Evolutionary conservation across 1,284 basidiomycete species (phyloP).

Genomic region (Coniophora puteana): DNA sequence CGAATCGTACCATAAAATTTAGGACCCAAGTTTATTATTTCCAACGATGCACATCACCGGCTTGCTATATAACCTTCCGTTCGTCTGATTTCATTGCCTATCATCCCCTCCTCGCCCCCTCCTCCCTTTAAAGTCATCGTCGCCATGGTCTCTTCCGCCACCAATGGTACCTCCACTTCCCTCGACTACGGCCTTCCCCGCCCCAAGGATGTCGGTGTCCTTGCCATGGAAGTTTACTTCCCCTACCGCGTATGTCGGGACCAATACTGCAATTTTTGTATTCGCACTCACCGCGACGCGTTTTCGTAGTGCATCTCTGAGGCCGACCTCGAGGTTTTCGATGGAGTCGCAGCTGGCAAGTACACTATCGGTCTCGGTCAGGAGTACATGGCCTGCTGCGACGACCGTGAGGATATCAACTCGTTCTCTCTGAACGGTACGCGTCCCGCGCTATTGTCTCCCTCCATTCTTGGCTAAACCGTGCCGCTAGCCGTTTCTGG

Average conservation of each 20-base stretch:
- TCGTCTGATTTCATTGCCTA: constrained; percentile 5
- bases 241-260: constrained; percentile 72
- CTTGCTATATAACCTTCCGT: constrained; percentile 20
- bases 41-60: neutral
- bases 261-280: constrained; percentile 19
- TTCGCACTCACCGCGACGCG: constrained; percentile 11
- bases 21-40: constrained; percentile 22
- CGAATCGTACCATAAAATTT: constrained; percentile 27
- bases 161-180: constrained; percentile 6
- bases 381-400: constrained; percentile 97
- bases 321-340: constrained; percentile 91
- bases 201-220: constrained; percentile 90
- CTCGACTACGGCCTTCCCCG: constrained; percentile 37
- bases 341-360: constrained; percentile 94
- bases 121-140: constrained; percentile 4
- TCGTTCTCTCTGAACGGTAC: constrained; percentile 92
- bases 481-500: constrained; percentile 66
- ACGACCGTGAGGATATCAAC: constrained; percentile 98
- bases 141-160: constrained; percentile 19
- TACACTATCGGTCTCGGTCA: constrained; percentile 99
- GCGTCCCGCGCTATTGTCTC: constrained; percentile 21
- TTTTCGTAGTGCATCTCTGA: constrained; percentile 83
- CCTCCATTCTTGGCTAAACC: constrained; percentile 7
- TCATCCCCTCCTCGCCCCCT: constrained; percentile 4
- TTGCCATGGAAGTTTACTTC: constrained; percentile 93